These are phyloP conservation scores for Lophiotrema nucula DNA, from an alignment of 495 filamentous ascomycete species.

Conservation along the genomic window DNA sequence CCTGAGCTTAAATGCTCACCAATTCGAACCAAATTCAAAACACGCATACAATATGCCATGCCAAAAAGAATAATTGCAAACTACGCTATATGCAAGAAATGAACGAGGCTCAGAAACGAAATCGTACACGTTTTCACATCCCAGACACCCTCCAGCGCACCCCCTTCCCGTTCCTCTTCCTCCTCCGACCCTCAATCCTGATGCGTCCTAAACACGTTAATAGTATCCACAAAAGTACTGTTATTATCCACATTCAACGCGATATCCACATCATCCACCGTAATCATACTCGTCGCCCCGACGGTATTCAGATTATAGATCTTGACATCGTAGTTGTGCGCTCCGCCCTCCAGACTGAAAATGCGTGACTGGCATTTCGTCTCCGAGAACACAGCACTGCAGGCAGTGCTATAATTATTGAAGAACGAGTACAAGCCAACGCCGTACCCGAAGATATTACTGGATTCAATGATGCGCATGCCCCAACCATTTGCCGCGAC, in stretches of 20 bases:
- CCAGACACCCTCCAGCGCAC: background rate
- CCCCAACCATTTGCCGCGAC: slow-evolving; percentile 56
- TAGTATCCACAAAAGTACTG: slow-evolving; percentile 46
- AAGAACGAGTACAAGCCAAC: slow-evolving; percentile 41
- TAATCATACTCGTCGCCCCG: slow-evolving; percentile 49
- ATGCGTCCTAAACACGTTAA: slow-evolving; percentile 21
- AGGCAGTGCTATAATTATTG: slow-evolving; percentile 41
- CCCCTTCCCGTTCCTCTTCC: background rate
- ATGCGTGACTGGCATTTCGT: slow-evolving; percentile 62
- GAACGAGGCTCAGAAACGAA: background rate
- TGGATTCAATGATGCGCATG: slow-evolving; percentile 60
- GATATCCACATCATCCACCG: slow-evolving; percentile 49
- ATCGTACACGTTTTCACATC: background rate
- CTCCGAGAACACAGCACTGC: slow-evolving; percentile 48
- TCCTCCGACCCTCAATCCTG: background rate
- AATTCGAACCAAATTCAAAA: no score
- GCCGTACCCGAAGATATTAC: slow-evolving; percentile 56
- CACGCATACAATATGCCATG: no score
- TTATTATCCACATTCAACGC: slow-evolving; percentile 55
- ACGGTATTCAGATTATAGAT: slow-evolving; percentile 54
- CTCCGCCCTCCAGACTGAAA: slow-evolving; percentile 51
- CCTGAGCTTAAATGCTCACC: no score
- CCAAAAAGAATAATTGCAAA: no score
- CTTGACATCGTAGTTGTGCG: slow-evolving; percentile 29
- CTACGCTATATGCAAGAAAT: background rate